Conservation (phyloP, 1,284 basidiomycete genomes). For the Mycosarcoma mackinlayi region DNA sequence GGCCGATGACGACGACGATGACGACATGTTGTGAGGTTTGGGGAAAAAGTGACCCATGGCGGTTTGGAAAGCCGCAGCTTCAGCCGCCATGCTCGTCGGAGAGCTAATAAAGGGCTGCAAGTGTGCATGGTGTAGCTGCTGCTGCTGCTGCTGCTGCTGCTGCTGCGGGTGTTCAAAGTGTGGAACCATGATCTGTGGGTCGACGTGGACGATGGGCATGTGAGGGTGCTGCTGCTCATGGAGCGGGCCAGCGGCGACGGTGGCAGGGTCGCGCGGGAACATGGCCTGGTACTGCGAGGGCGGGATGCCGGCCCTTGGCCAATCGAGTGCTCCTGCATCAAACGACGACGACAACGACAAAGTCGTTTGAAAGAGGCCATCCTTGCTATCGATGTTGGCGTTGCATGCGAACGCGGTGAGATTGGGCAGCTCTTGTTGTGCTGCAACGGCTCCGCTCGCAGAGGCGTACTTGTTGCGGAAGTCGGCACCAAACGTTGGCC, state of each 20-base stretch:
- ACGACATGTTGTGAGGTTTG: conserved; percentile 15
- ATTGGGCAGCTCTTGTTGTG: conserved; percentile 21
- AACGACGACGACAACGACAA: conserved; percentile 20
- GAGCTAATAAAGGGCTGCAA: conserved; percentile 18
- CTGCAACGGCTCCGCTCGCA: not conserved
- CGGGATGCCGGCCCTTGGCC: conserved; percentile 24
- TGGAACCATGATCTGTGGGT: conserved; percentile 23
- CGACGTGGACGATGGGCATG: conserved; percentile 13
- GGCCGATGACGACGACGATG: conserved; percentile 10
- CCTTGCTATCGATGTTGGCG: conserved; percentile 21
- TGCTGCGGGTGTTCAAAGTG: too few relatives aligned
- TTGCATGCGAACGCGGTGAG: conserved; percentile 24
- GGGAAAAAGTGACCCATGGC: conserved; percentile 52
- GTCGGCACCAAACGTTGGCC: conserved; percentile 24
- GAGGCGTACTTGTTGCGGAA: conserved; percentile 21
- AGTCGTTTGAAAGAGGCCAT: conserved; percentile 6
- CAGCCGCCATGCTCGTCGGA: conserved; percentile 22
- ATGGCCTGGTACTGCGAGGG: conserved; percentile 33
- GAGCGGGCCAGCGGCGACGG: not conserved
- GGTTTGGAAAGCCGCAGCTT: conserved; percentile 27
- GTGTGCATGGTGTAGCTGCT: not conserved
- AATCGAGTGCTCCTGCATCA: conserved; percentile 43
- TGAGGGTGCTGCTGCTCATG: not conserved
- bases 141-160: not conserved
- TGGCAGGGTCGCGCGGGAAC: conserved; percentile 6